Conservation (phyloP, 2,329 filamentous ascomycete species). For the Sclerotiophoma versabilis region DNA sequence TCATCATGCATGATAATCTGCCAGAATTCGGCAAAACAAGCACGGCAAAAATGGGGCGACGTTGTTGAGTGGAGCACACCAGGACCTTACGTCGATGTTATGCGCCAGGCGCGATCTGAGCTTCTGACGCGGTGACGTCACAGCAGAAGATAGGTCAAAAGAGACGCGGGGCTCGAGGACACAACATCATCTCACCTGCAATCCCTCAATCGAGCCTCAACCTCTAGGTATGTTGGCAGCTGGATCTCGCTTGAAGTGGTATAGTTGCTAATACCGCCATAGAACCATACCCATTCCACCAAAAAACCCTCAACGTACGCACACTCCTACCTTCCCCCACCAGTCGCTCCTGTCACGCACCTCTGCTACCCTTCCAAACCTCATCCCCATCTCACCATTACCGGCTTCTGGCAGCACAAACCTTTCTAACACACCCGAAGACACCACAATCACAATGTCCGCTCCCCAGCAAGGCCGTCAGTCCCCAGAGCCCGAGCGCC, state of each 20-base stretch:
- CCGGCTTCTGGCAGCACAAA: no score
- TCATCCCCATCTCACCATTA: background rate
- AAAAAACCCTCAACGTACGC: constrained; percentile 2
- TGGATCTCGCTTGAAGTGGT: background rate
- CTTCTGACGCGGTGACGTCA: constrained; percentile 13
- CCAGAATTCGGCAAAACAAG: constrained; percentile 10
- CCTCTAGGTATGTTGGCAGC: background rate
- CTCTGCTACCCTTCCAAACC: background rate
- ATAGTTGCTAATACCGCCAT: background rate
- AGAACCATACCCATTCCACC: background rate
- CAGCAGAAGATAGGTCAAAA: constrained; percentile 15
- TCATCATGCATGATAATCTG: constrained; percentile 13
- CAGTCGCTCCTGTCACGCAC: no score
- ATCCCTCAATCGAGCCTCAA: background rate
- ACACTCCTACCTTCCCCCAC: background rate
- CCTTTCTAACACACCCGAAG: no score
- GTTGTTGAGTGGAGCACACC: constrained; percentile 13
- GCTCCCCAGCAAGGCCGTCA: constrained; percentile 71
- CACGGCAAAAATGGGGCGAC: constrained; percentile 13
- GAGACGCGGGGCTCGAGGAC: constrained; percentile 7
- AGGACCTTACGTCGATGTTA: constrained; percentile 13
- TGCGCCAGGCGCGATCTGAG: constrained; percentile 8
- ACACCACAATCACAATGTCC: constrained; percentile 64
- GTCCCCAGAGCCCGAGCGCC: constrained; percentile 76
- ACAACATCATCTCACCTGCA: constrained; percentile 5